Percentiles rank a stretch among this genome's conserved stretches.
Evolutionary conservation across 2,329 filamentous ascomycete genomes (phyloP).

Genomic region (Penicillium olsonii): DNA sequence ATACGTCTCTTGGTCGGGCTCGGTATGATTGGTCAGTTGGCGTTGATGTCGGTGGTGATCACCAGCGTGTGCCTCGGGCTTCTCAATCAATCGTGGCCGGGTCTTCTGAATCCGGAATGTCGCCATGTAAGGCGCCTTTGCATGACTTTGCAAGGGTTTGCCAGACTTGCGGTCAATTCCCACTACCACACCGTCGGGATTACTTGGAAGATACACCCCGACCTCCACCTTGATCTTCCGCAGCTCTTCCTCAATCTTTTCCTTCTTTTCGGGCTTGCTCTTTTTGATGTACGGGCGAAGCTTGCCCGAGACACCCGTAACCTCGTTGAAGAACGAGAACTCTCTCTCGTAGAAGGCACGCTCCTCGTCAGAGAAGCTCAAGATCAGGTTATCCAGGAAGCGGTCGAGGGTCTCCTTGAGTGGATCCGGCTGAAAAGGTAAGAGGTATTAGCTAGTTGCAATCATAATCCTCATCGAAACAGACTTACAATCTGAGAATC

Average conservation of each 20-base stretch:
- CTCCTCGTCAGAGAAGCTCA: slow-evolving; percentile 77
- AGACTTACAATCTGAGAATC: slow-evolving; percentile 74
- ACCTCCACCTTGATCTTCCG: slow-evolving; percentile 97
- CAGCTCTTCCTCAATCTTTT: slow-evolving; percentile 98
- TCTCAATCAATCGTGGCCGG: slow-evolving; percentile 39
- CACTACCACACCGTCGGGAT: slow-evolving; percentile 94
- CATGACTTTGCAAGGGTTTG: slow-evolving; percentile 95
- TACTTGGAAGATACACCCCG: slow-evolving; percentile 94
- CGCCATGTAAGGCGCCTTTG: slow-evolving; percentile 98
- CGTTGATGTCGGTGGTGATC: slow-evolving; percentile 30
- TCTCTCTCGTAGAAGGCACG: slow-evolving; percentile 88
- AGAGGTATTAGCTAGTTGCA: slow-evolving; percentile 11
- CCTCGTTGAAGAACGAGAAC: slow-evolving; percentile 97
- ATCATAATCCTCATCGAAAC: neutral
- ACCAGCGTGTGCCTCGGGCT: slow-evolving; percentile 19
- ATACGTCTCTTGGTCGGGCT: slow-evolving; percentile 58
- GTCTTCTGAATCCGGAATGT: slow-evolving; percentile 95
- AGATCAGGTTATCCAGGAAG: slow-evolving; percentile 81
- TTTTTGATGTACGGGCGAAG: slow-evolving; percentile 90
- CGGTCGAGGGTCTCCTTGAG: slow-evolving; percentile 92
- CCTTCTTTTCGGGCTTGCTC: slow-evolving; percentile 94
- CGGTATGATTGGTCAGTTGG: slow-evolving; percentile 22
- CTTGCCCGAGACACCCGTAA: slow-evolving; percentile 93
- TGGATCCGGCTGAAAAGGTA: slow-evolving; percentile 66
- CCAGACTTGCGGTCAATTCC: slow-evolving; percentile 98